A percentile compares a stretch with the other conserved stretches of the same genome.
Conservation (phyloP, 2,329 filamentous ascomycete species). For the Fusarium chlamydosporum region DNA sequence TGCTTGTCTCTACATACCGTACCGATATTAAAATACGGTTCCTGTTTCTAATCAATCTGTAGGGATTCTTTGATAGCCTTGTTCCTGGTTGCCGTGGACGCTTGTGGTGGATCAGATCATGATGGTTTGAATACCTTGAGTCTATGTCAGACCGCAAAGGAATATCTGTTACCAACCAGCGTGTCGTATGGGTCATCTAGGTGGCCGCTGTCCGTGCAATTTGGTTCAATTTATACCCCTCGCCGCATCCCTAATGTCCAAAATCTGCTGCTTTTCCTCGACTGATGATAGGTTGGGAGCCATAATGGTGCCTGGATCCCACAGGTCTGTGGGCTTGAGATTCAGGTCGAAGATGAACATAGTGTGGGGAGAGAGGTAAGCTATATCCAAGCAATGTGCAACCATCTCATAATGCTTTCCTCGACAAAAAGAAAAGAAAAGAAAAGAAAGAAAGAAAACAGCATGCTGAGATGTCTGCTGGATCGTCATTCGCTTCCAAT, state of each 20-base stretch:
- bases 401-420: conserved; percentile 32
- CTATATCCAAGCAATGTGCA: conserved; percentile 41
- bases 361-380: conserved; percentile 42
- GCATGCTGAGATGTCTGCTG: conserved; percentile 35
- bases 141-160: neutral
- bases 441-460: no score
- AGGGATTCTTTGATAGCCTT: conserved; percentile 5
- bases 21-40: conserved; percentile 24
- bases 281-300: conserved; percentile 28
- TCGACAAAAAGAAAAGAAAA: no score
- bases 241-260: conserved; percentile 34
- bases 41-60: conserved; percentile 11
- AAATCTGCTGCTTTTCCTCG: conserved; percentile 14
- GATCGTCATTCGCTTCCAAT: conserved; percentile 35
- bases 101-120: neutral
- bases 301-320: conserved; percentile 49
- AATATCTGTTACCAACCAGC: conserved; percentile 5
- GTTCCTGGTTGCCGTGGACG: conserved; percentile 29
- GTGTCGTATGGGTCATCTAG: conserved; percentile 37
- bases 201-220: conserved; percentile 40
- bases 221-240: conserved; percentile 42
- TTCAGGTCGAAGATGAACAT: conserved; percentile 44
- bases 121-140: neutral
- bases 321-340: conserved; percentile 40
- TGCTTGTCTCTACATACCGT: conserved; percentile 13